A percentile compares a stretch with the other conserved stretches of the same genome.
Evolutionary conservation across 495 filamentous ascomycete genomes (phyloP).

Genomic region (Choiromyces venosus): DNA sequence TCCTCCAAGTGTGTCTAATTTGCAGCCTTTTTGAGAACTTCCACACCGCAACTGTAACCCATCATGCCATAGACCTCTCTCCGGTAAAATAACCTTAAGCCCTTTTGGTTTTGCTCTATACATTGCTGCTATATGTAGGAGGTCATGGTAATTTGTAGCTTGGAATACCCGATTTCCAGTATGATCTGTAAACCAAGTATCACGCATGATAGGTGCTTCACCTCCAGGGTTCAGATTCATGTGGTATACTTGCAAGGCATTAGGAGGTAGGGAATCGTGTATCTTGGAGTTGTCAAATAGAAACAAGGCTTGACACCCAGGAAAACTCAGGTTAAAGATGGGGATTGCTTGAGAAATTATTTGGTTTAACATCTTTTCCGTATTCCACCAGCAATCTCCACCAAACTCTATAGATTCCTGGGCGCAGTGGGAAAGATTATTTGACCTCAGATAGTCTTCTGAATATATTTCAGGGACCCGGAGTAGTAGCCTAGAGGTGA

Average conservation of each 20-base stretch:
- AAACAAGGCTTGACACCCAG: slow-evolving; percentile 10
- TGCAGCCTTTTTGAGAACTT: neutral
- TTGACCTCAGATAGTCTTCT: neutral
- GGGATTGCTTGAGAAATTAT: neutral
- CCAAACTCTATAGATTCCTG: neutral
- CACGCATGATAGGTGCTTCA: slow-evolving; percentile 10
- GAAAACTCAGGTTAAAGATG: slow-evolving; percentile 11
- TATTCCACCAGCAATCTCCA: slow-evolving; percentile 12
- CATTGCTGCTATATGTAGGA: neutral
- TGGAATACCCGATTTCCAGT: neutral
- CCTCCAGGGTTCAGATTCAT: slow-evolving; percentile 13
- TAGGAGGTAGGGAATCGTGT: neutral
- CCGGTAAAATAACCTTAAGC: slow-evolving; percentile 7
- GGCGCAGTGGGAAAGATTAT: too few species aligned
- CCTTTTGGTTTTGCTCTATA: slow-evolving; percentile 9
- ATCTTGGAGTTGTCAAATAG: slow-evolving; percentile 12
- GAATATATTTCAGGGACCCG: neutral
- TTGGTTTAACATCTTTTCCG: neutral
- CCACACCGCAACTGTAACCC: neutral
- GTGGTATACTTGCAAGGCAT: neutral
- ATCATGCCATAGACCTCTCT: slow-evolving; percentile 15
- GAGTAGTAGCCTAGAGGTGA: neutral
- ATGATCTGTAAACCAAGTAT: slow-evolving; percentile 7
- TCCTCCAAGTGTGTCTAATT: neutral
- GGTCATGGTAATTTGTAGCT: neutral